A percentile compares a stretch with the other conserved stretches of the same genome.
These are phyloP conservation scores for Kwoniella europaea DNA, from an alignment of 768 basidiomycete genomes.

Conservation along the genomic window DNA sequence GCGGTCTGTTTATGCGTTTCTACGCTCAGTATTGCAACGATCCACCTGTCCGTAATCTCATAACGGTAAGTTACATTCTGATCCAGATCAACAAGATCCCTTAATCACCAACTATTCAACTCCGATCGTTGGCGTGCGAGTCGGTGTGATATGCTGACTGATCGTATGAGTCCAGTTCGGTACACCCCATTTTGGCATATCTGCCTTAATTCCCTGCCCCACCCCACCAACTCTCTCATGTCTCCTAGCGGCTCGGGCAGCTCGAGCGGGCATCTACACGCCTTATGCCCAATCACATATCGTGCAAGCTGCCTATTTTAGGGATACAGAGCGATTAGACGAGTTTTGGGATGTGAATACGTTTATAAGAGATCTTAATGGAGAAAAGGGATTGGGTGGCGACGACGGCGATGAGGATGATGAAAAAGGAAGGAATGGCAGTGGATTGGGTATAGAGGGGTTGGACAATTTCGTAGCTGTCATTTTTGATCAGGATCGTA, in stretches of 20 bases:
- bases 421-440: conserved; percentile 20
- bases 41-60: conserved; percentile 56
- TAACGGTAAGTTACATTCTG: conserved; percentile 55
- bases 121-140: no score
- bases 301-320: conserved; percentile 59
- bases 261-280: conserved; percentile 55
- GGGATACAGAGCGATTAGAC: conserved; percentile 58
- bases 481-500: conserved; percentile 55
- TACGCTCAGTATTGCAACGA: conserved; percentile 58
- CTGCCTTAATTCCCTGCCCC: conserved; percentile 59
- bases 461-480: conserved; percentile 50
- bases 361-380: conserved; percentile 58
- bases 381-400: conserved; percentile 46
- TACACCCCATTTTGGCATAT: conserved; percentile 58
- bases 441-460: conserved; percentile 29
- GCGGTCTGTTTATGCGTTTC: conserved; percentile 59
- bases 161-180: conserved; percentile 46
- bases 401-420: conserved; percentile 27
- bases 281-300: conserved; percentile 54
- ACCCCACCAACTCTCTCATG: conserved; percentile 55
- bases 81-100: background rate
- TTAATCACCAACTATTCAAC: no score
- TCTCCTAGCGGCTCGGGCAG: conserved; percentile 51
- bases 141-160: no score
- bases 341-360: conserved; percentile 53